These are phyloP conservation scores for Candida verbasci DNA, from an alignment of 805 yeast genomes.

Conservation along the genomic window DNA sequence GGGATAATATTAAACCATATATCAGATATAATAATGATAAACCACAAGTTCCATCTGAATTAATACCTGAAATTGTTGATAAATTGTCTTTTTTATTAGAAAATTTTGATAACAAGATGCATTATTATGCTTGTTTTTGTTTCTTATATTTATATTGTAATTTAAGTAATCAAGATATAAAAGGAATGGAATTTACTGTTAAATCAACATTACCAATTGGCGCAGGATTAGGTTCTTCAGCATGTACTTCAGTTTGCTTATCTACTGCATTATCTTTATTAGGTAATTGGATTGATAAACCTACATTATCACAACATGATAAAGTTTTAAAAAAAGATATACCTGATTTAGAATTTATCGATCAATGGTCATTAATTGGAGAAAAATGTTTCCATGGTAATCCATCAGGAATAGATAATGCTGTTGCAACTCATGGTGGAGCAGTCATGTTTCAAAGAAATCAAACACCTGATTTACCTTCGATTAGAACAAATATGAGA, in stretches of 20 bases:
- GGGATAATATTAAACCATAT: conserved; percentile 33
- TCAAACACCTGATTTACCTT: conserved; percentile 47
- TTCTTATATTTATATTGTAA: conserved; percentile 74
- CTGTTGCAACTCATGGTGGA: conserved; percentile 94
- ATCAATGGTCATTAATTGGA: conserved; percentile 86
- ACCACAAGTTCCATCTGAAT: conserved; percentile 44
- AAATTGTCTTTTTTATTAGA: conserved; percentile 42
- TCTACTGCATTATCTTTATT: conserved; percentile 66
- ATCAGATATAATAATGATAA: conserved; percentile 17
- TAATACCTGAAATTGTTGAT: conserved; percentile 55
- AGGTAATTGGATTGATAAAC: conserved; percentile 49
- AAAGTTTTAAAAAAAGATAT: conserved; percentile 23
- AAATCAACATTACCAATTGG: conserved; percentile 90
- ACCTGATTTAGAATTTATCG: conserved; percentile 57
- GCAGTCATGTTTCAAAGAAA: conserved; percentile 84
- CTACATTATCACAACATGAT: conserved; percentile 31
- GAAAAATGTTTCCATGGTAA: conserved; percentile 95
- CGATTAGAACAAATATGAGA: conserved; percentile 63
- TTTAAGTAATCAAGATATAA: conserved; percentile 44
- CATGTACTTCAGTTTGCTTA: conserved; percentile 81
- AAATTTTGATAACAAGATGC: conserved; percentile 50
- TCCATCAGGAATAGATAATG: conserved; percentile 95
- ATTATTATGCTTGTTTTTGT: conserved; percentile 74
- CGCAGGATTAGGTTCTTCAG: conserved; percentile 95
- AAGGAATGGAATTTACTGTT: conserved; percentile 57